These are phyloP conservation scores for Trametes hirsuta DNA, from an alignment of 1,284 basidiomycete species.

Conservation along the genomic window DNA sequence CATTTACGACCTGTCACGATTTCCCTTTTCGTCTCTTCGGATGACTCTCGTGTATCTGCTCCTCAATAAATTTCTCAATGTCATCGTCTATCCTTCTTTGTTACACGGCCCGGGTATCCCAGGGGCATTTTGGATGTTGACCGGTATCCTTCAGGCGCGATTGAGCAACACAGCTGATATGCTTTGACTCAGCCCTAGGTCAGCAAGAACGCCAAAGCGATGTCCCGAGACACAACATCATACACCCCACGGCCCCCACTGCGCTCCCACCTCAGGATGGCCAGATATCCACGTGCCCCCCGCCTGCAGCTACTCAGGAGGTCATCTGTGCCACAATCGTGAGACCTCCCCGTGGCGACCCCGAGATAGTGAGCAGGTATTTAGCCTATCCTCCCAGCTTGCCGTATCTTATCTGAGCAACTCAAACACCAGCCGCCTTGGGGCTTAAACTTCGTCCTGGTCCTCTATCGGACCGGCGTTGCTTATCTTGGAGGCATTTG, in stretches of 20 bases:
- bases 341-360: not conserved
- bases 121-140: too few species aligned
- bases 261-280: not conserved
- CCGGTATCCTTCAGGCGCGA: too few species aligned
- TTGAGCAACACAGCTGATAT: too few species aligned
- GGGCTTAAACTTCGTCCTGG: not conserved
- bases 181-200: too few species aligned
- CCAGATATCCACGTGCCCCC: conserved; percentile 5
- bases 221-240: not conserved
- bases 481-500: not conserved
- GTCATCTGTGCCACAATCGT: conserved; percentile 18
- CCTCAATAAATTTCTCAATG: not conserved
- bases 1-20: conserved; percentile 24
- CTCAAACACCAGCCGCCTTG: not conserved
- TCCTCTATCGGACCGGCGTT: conserved; percentile 5
- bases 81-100: not conserved
- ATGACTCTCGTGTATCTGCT: conserved; percentile 7
- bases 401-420: conserved; percentile 18
- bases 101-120: too few species aligned
- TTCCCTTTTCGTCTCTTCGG: not conserved
- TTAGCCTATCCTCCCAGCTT: not conserved
- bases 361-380: not conserved
- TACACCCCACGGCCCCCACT: not conserved
- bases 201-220: too few species aligned
- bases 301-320: not conserved